phyloP scores from a whole-genome alignment of 352 stramenopile genomes.

The Halophytophthora polymorphica region DNA sequence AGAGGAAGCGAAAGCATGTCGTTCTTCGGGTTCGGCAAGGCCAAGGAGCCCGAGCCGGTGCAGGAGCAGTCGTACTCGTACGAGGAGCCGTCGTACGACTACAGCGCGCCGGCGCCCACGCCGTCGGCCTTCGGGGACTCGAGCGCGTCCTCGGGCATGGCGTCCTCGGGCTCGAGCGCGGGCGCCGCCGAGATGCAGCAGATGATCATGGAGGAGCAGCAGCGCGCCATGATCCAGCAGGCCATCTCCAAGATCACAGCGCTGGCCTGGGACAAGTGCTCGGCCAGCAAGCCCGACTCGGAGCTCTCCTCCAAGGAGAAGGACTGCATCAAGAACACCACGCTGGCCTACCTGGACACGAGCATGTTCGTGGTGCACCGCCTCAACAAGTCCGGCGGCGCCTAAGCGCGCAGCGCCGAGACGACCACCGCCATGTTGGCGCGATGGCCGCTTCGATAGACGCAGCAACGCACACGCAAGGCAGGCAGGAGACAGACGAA shows the following conservation, averaged over 20 bases:
- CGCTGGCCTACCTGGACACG: slow-evolving; percentile 84
- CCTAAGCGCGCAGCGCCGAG: no score
- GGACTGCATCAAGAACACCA: slow-evolving; percentile 88
- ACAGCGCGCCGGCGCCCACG: slow-evolving; percentile 37
- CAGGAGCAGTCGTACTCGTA: slow-evolving; percentile 53
- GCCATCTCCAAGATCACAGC: slow-evolving; percentile 88
- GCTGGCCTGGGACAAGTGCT: slow-evolving; percentile 89
- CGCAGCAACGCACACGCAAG: neutral
- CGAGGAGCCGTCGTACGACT: slow-evolving; percentile 77
- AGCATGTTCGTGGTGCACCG: slow-evolving; percentile 84
- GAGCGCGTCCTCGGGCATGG: no score
- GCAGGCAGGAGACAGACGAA: slow-evolving; percentile 9
- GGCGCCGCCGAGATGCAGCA: slow-evolving; percentile 72
- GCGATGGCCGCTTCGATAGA: neutral
- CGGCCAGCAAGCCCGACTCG: slow-evolving; percentile 75
- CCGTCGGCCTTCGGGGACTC: slow-evolving; percentile 38
- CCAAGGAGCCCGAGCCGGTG: slow-evolving; percentile 57
- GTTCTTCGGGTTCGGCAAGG: slow-evolving; percentile 81
- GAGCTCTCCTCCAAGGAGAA: slow-evolving; percentile 79
- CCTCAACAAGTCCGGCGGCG: slow-evolving; percentile 65
- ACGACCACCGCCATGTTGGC: neutral
- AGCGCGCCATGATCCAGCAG: slow-evolving; percentile 84
- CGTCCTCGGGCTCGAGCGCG: slow-evolving; percentile 19
- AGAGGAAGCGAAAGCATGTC: slow-evolving; percentile 46
- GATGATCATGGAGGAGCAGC: slow-evolving; percentile 85